Conservation (phyloP, 768 basidiomycete genomes). For the Leccinum sublutescens region DNA sequence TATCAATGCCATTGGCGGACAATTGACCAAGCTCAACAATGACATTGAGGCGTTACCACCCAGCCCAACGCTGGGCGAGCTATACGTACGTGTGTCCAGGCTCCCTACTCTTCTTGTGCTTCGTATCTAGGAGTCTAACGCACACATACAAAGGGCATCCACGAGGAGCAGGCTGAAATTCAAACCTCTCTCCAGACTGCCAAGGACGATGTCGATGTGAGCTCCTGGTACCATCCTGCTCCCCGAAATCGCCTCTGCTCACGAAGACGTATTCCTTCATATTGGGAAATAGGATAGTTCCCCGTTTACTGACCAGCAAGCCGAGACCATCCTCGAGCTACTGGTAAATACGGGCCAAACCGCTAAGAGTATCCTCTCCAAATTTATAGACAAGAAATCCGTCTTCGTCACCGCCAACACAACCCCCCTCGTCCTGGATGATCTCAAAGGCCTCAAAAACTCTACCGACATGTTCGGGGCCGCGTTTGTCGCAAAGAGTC, state of each 20-base stretch:
- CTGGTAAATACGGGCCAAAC: accelerated
- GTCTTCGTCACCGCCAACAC: accelerated
- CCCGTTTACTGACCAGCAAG: neutral
- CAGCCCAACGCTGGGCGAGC: accelerated
- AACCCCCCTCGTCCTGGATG: accelerated
- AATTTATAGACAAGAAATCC: neutral
- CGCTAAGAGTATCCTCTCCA: neutral
- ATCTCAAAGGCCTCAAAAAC: neutral
- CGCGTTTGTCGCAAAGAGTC: neutral
- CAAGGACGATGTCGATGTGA: neutral
- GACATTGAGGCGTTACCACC: neutral
- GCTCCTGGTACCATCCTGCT: neutral
- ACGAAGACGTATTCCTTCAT: neutral
- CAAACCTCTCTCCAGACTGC: accelerated
- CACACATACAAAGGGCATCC: neutral
- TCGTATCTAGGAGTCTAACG: neutral
- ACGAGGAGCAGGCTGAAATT: accelerated
- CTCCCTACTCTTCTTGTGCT: neutral
- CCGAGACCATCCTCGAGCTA: accelerated
- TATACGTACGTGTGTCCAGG: neutral
- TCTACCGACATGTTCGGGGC: neutral
- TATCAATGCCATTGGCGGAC: too few species aligned
- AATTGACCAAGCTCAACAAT: neutral
- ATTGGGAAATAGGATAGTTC: neutral
- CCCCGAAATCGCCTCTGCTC: neutral